phyloP scores from a whole-genome alignment of 331 rosid genomes.

The Quercus tomentella region DNA sequence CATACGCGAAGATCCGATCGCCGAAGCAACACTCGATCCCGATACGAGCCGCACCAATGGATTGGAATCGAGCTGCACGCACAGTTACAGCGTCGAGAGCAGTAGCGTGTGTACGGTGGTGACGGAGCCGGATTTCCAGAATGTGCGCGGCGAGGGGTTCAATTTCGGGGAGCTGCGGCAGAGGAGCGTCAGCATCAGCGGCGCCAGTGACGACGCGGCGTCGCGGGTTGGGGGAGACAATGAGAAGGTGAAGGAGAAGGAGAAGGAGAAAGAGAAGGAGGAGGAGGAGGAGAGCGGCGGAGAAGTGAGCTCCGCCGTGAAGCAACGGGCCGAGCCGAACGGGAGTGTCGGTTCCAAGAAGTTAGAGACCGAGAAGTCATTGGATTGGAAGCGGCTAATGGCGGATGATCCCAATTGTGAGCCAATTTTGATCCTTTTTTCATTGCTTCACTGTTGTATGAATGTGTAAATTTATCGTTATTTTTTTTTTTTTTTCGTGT shows the following conservation, averaged over 20 bases:
- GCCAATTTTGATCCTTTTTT: constrained; percentile 23
- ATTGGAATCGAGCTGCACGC: constrained; percentile 32
- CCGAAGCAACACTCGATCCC: constrained; percentile 11
- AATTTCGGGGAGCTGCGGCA: constrained; percentile 70
- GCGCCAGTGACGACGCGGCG: constrained; percentile 43
- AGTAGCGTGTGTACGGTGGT: constrained; percentile 31
- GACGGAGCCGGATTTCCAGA: constrained; percentile 32
- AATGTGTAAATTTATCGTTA: too few species aligned
- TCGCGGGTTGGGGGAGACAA: constrained; percentile 25
- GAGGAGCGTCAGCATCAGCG: constrained; percentile 53
- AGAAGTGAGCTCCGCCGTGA: constrained; percentile 36
- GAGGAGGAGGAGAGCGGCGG: constrained; percentile 31
- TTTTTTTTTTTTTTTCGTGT: too few species aligned
- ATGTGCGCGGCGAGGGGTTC: constrained; percentile 40
- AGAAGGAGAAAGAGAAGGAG: constrained; percentile 27
- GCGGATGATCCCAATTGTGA: constrained; percentile 88
- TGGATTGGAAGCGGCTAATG: constrained; percentile 93
- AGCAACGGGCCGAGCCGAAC: constrained; percentile 44
- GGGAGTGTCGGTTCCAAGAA: constrained; percentile 36
- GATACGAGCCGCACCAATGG: constrained; percentile 22
- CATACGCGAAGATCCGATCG: constrained; percentile 40
- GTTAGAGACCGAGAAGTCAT: constrained; percentile 54
- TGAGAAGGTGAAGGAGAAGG: constrained; percentile 27
- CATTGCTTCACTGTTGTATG: constrained; percentile 5
- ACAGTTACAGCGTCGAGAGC: constrained; percentile 29